Evolutionary conservation across 176 grass and related monocot genomes (phyloP).

Genomic region (Zizania latifolia): DNA sequence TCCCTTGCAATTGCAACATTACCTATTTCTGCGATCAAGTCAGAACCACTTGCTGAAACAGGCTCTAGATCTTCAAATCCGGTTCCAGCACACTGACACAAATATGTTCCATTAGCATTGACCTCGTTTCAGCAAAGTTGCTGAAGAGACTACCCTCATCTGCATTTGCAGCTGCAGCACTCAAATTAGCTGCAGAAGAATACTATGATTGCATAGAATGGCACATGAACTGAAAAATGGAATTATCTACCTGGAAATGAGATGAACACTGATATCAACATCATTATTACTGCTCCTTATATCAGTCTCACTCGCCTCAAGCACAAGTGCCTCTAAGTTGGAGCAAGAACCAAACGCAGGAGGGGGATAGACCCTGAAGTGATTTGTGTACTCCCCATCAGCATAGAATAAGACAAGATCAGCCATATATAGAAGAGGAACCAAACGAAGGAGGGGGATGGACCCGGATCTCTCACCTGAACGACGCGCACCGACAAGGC

Average conservation of each 20-base stretch:
- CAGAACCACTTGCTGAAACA: no score
- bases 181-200: no score
- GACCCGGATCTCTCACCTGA: slow-evolving; percentile 45
- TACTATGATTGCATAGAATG: neutral
- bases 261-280: slow-evolving; percentile 42
- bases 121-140: no score
- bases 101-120: no score
- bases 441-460: no score
- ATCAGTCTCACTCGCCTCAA: slow-evolving; percentile 31
- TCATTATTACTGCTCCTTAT: slow-evolving; percentile 19
- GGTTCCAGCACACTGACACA: no score
- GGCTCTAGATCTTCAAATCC: no score
- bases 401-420: neutral
- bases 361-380: slow-evolving; percentile 47
- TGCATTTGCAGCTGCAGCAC: no score
- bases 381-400: neutral
- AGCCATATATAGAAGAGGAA: no score
- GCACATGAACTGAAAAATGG: neutral
- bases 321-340: slow-evolving; percentile 55
- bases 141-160: no score
- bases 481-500: slow-evolving; percentile 51
- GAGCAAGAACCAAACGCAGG: slow-evolving; percentile 61
- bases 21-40: no score
- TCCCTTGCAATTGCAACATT: no score
- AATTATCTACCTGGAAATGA: slow-evolving; percentile 39